A percentile compares a stretch with the other conserved stretches of the same genome.
These are phyloP conservation scores for Parasitella parasitica DNA, from an alignment of 371 early-diverging fungal genomes.

Conservation along the genomic window DNA sequence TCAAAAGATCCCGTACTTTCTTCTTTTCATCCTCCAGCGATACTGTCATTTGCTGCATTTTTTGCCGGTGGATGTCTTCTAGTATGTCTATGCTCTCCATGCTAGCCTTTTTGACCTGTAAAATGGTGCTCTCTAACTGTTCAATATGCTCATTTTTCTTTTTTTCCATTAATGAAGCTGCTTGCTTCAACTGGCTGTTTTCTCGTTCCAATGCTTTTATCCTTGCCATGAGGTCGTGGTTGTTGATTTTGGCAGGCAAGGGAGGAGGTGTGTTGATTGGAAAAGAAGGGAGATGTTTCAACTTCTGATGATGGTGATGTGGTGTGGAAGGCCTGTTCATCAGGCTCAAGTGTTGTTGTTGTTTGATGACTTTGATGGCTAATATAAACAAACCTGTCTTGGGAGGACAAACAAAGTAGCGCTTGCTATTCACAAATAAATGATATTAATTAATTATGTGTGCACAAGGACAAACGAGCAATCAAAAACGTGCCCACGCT, in stretches of 20 bases:
- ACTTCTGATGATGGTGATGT: neutral
- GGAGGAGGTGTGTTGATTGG: neutral
- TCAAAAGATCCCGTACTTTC: neutral
- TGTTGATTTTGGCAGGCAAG: constrained; percentile 4
- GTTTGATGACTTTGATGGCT: constrained; percentile 12
- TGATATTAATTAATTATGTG: neutral
- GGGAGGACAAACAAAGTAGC: constrained; percentile 28
- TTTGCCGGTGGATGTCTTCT: constrained; percentile 8
- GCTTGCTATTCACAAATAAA: constrained; percentile 20
- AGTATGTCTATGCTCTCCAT: constrained; percentile 22
- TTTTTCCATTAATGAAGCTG: neutral
- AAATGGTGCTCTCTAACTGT: neutral
- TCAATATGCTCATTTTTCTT: neutral
- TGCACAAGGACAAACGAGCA: neutral
- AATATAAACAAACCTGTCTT: constrained; percentile 28
- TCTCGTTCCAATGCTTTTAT: constrained; percentile 15
- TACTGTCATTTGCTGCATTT: constrained; percentile 3
- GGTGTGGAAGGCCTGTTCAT: constrained; percentile 19
- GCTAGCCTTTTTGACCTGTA: constrained; percentile 13
- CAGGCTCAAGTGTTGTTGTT: neutral
- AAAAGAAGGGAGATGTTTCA: neutral
- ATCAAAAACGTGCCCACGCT: neutral
- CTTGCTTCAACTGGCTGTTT: constrained; percentile 6
- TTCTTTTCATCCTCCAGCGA: neutral
- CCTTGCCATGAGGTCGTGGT: constrained; percentile 1